Percentiles rank a stretch among this genome's conserved stretches.
phyloP scores from a whole-genome alignment of 129 eudicot species.

The Escallonia rubra region DNA sequence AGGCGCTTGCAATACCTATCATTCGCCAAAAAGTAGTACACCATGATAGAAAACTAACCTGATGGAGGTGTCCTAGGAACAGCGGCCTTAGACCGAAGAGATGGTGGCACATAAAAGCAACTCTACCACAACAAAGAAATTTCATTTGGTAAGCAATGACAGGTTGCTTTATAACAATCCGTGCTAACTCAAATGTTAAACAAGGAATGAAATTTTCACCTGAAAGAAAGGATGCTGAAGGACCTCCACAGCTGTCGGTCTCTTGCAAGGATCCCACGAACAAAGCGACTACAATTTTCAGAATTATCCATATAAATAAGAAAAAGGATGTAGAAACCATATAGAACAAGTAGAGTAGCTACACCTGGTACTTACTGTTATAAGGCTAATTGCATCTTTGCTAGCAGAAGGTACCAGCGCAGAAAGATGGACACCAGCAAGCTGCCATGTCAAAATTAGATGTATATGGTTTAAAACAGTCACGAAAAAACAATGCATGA shows the following conservation, averaged over 20 bases:
- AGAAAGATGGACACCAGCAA: conserved; percentile 74
- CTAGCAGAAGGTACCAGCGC: conserved; percentile 79
- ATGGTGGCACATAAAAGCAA: conserved; percentile 81
- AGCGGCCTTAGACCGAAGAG: conserved; percentile 66
- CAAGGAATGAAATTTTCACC: conserved; percentile 26
- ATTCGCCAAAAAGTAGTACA: no score
- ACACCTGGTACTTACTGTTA: conserved; percentile 38
- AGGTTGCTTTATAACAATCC: neutral
- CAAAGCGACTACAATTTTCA: conserved; percentile 64
- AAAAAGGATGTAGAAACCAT: neutral
- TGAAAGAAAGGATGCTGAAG: conserved; percentile 99
- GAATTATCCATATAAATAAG: neutral
- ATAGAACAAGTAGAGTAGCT: neutral
- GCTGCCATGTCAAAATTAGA: conserved; percentile 31
- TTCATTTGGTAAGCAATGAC: neutral
- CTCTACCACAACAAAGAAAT: conserved; percentile 40
- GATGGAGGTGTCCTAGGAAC: conserved; percentile 75
- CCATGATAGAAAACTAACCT: conserved; percentile 28
- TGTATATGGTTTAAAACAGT: no score
- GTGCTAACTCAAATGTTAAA: neutral
- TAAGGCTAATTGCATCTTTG: conserved; percentile 76
- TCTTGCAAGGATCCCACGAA: conserved; percentile 93
- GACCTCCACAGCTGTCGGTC: conserved; percentile 90
- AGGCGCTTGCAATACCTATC: neutral
- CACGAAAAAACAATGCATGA: no score